phyloP scores from a whole-genome alignment of 768 basidiomycete species.

The Macrocybe gigantea region DNA sequence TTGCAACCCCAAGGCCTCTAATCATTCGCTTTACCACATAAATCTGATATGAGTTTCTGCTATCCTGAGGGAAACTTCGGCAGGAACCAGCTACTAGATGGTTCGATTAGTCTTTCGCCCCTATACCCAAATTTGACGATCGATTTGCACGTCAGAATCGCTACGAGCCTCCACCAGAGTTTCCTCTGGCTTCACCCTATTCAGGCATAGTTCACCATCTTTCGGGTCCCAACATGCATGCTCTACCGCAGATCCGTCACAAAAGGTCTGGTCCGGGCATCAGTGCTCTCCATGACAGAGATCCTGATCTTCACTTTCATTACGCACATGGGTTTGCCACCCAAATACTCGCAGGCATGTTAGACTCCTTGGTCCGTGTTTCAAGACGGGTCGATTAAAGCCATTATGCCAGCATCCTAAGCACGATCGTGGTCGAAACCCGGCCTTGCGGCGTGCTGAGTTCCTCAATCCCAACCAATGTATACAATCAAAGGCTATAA shows the following conservation, averaged over 20 bases:
- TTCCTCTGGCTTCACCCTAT: conserved; percentile 93
- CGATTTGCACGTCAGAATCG: conserved; percentile 96
- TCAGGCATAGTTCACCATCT: conserved; percentile 88
- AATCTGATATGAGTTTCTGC: conserved; percentile 52
- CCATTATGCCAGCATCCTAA: no score
- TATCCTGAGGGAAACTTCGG: conserved; percentile 52
- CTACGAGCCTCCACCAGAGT: conserved; percentile 95
- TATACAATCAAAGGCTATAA: no score
- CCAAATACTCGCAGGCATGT: no score
- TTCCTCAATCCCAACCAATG: no score
- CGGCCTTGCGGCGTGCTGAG: no score
- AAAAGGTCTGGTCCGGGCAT: conserved; percentile 71
- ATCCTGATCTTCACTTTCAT: no score
- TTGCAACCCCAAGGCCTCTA: conserved; percentile 88
- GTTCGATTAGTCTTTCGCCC: conserved; percentile 96
- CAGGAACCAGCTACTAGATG: conserved; percentile 92
- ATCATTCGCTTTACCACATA: conserved; percentile 83
- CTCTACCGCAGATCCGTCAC: conserved; percentile 75
- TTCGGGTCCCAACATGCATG: conserved; percentile 84
- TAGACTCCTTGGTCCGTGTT: no score
- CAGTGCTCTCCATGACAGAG: conserved; percentile 62
- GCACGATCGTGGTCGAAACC: no score
- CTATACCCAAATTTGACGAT: conserved; percentile 94
- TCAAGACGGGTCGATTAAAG: no score
- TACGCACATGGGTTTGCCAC: no score